Base-by-base conservation (phyloP, 352 stramenopile species). In the Saprolegnia diclina region DNA sequence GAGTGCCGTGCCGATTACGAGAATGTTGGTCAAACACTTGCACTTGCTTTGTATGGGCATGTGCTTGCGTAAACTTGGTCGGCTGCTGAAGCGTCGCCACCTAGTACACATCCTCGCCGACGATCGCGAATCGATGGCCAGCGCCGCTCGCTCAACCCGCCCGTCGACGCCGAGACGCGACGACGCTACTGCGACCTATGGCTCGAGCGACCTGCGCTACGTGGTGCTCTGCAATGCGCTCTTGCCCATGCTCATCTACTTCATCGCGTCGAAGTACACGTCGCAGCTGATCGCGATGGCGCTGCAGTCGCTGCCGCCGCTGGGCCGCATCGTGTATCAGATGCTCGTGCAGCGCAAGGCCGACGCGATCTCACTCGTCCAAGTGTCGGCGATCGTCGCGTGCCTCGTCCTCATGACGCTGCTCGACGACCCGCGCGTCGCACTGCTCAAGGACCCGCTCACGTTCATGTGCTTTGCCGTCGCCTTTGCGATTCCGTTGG, bases 221-320 rank as follows among this genome's bases (percentile, higher is more conserved):
- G 42, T 48, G 3, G 13, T 48, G 13, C 42, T 48, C 18, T 48
- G 42, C 42, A 35, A 48, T 10, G 42, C 18, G 42, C 42, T 48
- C 42, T n/a, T n/a, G 42, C 42, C 42, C 42, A 48, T n/a, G 42
- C 42, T 14, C 42, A n/a, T 48, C 42, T 48, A n/a, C 42, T 48
- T 48, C 10, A 7, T 66, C 21, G 57, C 57, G 57, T 56, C 38
- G 10, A 40, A 66, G 22, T 66, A 42, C 57, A 66, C 57, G 42
- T 22, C 38, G 14, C 22, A 13, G 11, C n/a, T 55, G 5, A 48
- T 54, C 21, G 38, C 40, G 2, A 66, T 66, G 57, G 37, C n/a
- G 1, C 37, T 64, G 22, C 50, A 64, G 32, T 24, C 56, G 16
- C 7, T 64, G 29, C 56, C 56, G 35, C 56, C 56, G 14, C 35